Evolutionary conservation across 1,139 yeast genomes (phyloP).

Genomic region (Sporopachydermia cereana): DNA sequence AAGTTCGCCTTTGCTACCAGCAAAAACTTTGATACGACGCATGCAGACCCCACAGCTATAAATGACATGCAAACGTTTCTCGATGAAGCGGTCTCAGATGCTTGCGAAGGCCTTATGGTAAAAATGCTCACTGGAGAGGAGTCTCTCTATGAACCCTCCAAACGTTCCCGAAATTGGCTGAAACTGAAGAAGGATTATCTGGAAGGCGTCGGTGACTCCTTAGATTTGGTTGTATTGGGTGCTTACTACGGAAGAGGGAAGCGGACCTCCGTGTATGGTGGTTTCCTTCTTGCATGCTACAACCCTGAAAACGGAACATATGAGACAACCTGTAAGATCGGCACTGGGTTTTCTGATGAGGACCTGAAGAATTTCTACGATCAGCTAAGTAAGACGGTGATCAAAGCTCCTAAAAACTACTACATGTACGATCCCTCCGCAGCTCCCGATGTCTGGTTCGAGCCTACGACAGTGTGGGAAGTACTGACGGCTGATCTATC

Average conservation of each 20-base stretch:
- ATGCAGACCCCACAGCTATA: slow-evolving; percentile 28
- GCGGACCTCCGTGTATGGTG: slow-evolving; percentile 91
- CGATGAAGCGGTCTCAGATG: slow-evolving; percentile 79
- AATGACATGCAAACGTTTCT: slow-evolving; percentile 61
- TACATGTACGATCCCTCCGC: slow-evolving; percentile 50
- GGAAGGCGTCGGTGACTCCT: slow-evolving; percentile 89
- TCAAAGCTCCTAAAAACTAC: slow-evolving; percentile 54
- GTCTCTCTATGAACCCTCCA: slow-evolving; percentile 85
- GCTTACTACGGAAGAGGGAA: slow-evolving; percentile 93
- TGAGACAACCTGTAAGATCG: slow-evolving; percentile 93
- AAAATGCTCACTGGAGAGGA: slow-evolving; percentile 76
- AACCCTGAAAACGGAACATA: slow-evolving; percentile 84
- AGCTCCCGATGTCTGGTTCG: slow-evolving; percentile 91
- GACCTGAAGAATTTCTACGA: slow-evolving; percentile 49
- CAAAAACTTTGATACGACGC: slow-evolving; percentile 60
- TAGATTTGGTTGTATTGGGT: slow-evolving; percentile 89
- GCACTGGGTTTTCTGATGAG: slow-evolving; percentile 94
- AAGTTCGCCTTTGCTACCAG: slow-evolving; percentile 73
- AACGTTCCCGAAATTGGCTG: slow-evolving; percentile 90
- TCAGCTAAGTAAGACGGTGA: slow-evolving; percentile 57
- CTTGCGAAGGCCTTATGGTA: slow-evolving; percentile 96
- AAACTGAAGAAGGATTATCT: slow-evolving; percentile 89
- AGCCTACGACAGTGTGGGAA: slow-evolving; percentile 79
- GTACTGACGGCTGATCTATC: slow-evolving; percentile 92
- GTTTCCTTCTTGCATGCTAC: slow-evolving; percentile 80